These are phyloP conservation scores for Nicotiana benthamiana DNA, from an alignment of 257 asterid genomes.

Conservation along the genomic window DNA sequence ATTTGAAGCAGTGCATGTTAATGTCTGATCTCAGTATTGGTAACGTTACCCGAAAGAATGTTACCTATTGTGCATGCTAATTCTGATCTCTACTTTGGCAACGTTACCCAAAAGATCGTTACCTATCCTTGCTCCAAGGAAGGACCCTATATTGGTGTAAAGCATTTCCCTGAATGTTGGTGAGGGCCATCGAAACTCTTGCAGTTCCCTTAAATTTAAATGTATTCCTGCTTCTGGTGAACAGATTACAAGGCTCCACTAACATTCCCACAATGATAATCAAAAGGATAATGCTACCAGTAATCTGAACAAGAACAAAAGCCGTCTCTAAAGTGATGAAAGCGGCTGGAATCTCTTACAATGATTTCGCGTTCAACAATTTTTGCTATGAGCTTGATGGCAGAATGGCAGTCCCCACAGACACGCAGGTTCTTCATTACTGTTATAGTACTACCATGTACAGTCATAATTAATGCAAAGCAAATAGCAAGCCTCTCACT, in stretches of 20 bases:
- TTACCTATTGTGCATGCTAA: background rate
- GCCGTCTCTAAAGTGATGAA: constrained; percentile 57
- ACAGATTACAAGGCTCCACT: background rate
- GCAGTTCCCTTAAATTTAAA: background rate
- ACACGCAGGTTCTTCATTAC: constrained; percentile 55
- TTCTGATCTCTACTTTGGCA: too few relatives aligned
- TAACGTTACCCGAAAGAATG: background rate
- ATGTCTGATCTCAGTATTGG: background rate
- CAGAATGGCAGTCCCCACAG: constrained; percentile 53
- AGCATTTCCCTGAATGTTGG: background rate
- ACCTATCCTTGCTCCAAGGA: background rate
- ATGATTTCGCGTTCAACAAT: constrained; percentile 33
- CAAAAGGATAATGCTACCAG: constrained; percentile 26
- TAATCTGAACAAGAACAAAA: constrained; percentile 53
- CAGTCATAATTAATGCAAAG: constrained; percentile 28
- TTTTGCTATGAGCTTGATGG: constrained; percentile 35
- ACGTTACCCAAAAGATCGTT: too few relatives aligned
- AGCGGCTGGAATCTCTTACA: constrained; percentile 47
- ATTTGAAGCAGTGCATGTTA: background rate
- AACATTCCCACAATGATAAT: background rate
- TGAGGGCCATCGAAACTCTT: background rate
- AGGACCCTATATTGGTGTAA: background rate
- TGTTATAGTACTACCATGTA: constrained; percentile 24
- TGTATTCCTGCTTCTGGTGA: background rate
- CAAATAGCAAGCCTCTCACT: constrained; percentile 56